Evolutionary conservation across 208 protist genomes (phyloP).

Genomic region (Wallacemonas sp.): DNA sequence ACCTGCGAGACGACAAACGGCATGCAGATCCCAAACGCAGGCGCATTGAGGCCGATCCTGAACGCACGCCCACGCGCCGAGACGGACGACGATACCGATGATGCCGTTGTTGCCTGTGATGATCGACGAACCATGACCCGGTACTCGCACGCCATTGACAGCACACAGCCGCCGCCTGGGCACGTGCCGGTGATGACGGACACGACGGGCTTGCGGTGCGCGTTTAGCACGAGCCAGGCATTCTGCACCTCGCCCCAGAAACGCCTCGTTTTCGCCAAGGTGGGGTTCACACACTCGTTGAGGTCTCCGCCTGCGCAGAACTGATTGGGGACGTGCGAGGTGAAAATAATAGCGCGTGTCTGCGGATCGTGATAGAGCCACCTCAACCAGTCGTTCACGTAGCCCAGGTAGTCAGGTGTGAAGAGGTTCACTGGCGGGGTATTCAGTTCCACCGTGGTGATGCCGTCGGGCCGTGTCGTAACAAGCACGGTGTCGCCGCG

Average conservation of each 20-base stretch:
- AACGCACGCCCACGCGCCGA: background rate
- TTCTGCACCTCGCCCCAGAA: slow-evolving; percentile 27
- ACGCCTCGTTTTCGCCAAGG: slow-evolving; percentile 6
- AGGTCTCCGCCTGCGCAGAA: slow-evolving; percentile 41
- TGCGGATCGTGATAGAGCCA: background rate
- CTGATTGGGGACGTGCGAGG: slow-evolving; percentile 17
- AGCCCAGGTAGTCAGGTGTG: background rate
- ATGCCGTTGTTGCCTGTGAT: too few species aligned
- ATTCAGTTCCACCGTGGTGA: slow-evolving; percentile 8
- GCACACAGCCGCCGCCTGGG: slow-evolving; percentile 32
- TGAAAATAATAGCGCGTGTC: slow-evolving; percentile 23
- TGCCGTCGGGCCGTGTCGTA: background rate
- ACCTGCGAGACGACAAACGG: slow-evolving; percentile 28
- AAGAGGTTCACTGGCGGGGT: slow-evolving; percentile 6
- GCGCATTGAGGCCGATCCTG: slow-evolving; percentile 37
- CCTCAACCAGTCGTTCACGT: slow-evolving; percentile 10
- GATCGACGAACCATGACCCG: slow-evolving; percentile 42
- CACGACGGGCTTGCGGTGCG: slow-evolving; percentile 28
- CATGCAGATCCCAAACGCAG: slow-evolving; percentile 35
- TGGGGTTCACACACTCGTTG: slow-evolving; percentile 4
- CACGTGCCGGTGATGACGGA: slow-evolving; percentile 35
- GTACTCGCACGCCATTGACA: slow-evolving; percentile 37
- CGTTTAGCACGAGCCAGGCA: slow-evolving; percentile 32
- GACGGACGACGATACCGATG: background rate
- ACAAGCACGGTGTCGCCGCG: background rate